Evolutionary conservation across 2,329 filamentous ascomycete genomes (phyloP), one percentile per base, ranked within the genome.

Genomic region (Westerdykella aurantiaca): DNA sequence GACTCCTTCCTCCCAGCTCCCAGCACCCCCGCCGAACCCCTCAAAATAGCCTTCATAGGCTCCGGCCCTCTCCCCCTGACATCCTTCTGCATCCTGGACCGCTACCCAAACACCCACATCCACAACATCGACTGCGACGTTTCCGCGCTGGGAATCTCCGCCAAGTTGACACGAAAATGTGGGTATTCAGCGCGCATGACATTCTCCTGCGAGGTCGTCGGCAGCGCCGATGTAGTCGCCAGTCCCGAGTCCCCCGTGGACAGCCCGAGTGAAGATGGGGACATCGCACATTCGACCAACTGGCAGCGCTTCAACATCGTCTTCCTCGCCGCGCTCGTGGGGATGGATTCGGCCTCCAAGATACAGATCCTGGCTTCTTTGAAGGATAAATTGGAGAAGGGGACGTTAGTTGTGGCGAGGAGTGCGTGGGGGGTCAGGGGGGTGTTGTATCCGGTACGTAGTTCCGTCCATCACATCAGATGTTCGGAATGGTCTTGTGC

Each of bases 61-160:
- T 75, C 71, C 0, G 75, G 75, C 0, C 74, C 74, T 0, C 52
- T 78, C 1, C 75, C 75, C 0, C 51, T 78, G 13, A 76, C 73
- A 0, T 72, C 70, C 0, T 53, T 77, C 3, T 75, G 72, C 45
- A 58, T 77, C 2, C 48, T 69, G 12, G 51, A 64, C 1, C 52
- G 61, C 2, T 63, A 72, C 11, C 59, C 63, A 1, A 48, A 42
- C 0, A 49, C 61, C 1, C 45, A 31, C 3, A 53, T 73, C 5
- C 53, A 70, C 42, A 75, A 75, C 39, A 64, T 76, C 43, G 73
- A 76, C 40, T 57, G 60, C 14, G 60, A 70, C 34, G 21, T 40
- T 0, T n/a, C 39, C 0, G 72, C 73, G 1, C 60, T 75, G 9
- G 9, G 45, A 1, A 14, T 58, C 3, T 70, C 70, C 1, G 41